Base-by-base conservation (phyloP, 352 stramenopile species). In the Pythium utonaiense region DNA sequence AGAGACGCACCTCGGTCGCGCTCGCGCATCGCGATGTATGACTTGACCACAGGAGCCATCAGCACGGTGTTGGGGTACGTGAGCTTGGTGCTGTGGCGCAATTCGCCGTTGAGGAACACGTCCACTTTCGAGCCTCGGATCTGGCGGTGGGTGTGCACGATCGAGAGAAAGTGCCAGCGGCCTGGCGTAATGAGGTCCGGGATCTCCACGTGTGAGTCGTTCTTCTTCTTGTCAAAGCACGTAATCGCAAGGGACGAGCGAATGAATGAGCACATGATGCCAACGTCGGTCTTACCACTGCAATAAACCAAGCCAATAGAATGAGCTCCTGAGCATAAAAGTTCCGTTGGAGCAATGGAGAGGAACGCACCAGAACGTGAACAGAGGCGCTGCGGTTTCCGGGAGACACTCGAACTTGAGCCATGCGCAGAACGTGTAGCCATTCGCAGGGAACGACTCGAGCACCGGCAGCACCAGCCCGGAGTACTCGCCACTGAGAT, bases 181-280 rank as follows among this genome's bases (percentile, higher is more conserved):
- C 78, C 80, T 0, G 77, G 77, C 3, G 80, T 89, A 27, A 91
- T 71, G 21, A 89, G 69, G 55, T 90, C 78, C 0, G 75, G 72
- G 6, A 94, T 74, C 53, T 92, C 80, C 16, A 89, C 76, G 47
- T 90, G 79, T n/a, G 75, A 79, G 57, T 91, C 84, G 70, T 92
- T 94, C 55, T 89, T 92, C 62, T 88, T 86, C 61, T 89, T 89
- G 69, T 94, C 84, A 62, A 91, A 89, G 59, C 80, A 86, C 50
- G 79, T 91, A 60, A 94, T 69, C 65, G 91, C 77, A 14, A 94
- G 60, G 10, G 84, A 91, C 44, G 84, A 84, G 21, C 77, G 74
- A 31, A 91, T 69, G 54, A 94, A 90, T 9, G 78, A 91, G 59
- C 80, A 86, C 68, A 84, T 87, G 57, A 94, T 79, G 0, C 84